Conservation (phyloP, 306 rosid genomes). For the Arachis hypogaea region DNA sequence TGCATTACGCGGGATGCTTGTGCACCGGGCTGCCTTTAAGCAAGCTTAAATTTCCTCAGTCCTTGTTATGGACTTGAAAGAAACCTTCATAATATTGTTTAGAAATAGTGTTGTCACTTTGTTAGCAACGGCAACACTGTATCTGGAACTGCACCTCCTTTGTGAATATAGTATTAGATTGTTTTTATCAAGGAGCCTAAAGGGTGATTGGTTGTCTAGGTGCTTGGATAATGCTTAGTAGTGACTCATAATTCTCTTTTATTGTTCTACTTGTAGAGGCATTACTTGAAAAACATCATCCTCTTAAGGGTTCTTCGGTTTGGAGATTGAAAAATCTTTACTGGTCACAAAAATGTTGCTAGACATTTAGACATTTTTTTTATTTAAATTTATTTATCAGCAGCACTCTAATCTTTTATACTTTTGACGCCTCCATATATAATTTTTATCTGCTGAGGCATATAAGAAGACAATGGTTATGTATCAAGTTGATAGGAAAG, state of each 20-base stretch:
- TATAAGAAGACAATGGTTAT: slow-evolving; percentile 6
- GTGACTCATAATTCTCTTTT: neutral
- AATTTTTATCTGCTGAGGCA: neutral
- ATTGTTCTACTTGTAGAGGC: slow-evolving; percentile 9
- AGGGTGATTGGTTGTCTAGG: slow-evolving; percentile 21
- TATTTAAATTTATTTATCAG: neutral
- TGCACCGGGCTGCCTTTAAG: no score
- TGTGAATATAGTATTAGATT: neutral
- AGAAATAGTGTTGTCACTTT: neutral
- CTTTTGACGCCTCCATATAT: slow-evolving; percentile 21
- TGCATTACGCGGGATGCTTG: no score
- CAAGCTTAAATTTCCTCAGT: neutral
- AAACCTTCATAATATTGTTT: no score
- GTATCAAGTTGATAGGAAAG: slow-evolving; percentile 14
- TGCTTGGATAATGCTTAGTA: slow-evolving; percentile 13
- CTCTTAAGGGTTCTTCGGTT: neutral
- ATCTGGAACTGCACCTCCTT: slow-evolving; percentile 4
- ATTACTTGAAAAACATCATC: neutral
- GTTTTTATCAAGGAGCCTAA: slow-evolving; percentile 4
- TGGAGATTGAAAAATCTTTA: neutral
- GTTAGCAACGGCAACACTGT: neutral
- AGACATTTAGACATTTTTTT: no score
- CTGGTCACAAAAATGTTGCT: slow-evolving; percentile 9
- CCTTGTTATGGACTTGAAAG: neutral
- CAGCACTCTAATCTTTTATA: neutral